Conservation (phyloP, 768 basidiomycete genomes). For the Auricularia sp. region DNA sequence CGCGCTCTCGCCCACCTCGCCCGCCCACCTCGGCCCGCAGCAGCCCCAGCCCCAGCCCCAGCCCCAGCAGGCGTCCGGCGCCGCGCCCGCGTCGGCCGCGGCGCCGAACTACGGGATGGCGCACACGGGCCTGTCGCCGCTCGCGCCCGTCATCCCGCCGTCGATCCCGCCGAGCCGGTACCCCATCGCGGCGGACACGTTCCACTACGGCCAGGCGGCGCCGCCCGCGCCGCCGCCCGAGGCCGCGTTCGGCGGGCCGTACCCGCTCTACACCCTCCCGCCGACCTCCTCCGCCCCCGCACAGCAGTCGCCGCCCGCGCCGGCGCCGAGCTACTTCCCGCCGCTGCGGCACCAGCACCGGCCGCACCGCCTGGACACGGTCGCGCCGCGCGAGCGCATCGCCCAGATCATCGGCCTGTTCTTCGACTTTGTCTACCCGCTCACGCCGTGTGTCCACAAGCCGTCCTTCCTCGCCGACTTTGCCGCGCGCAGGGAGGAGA, state of each 20-base stretch:
- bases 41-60: neutral
- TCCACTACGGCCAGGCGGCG: slow-evolving; percentile 32
- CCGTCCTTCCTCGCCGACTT: slow-evolving; percentile 90
- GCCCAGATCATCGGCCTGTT: slow-evolving; percentile 77
- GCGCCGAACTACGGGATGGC: neutral
- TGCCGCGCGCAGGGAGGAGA: slow-evolving; percentile 66
- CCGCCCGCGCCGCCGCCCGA: slow-evolving; percentile 26
- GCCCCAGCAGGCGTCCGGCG: too few species aligned
- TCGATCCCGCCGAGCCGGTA: slow-evolving; percentile 57
- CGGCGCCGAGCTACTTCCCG: slow-evolving; percentile 25
- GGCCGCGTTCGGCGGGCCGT: neutral
- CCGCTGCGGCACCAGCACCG: slow-evolving; percentile 67
- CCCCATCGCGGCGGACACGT: slow-evolving; percentile 59
- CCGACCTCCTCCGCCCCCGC: slow-evolving; percentile 35
- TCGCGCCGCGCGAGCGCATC: slow-evolving; percentile 73
- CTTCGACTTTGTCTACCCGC: slow-evolving; percentile 88
- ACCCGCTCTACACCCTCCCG: slow-evolving; percentile 5
- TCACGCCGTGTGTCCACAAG: slow-evolving; percentile 85
- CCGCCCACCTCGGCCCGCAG: neutral
- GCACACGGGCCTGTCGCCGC: neutral
- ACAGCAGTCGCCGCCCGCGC: slow-evolving; percentile 32
- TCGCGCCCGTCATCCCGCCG: neutral
- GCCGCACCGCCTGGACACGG: slow-evolving; percentile 68
- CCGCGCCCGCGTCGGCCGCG: neutral
- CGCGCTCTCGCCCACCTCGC: neutral